Evolutionary conservation across 2,329 filamentous ascomycete species (phyloP).

Genomic region (Colletotrichum destructivum): DNA sequence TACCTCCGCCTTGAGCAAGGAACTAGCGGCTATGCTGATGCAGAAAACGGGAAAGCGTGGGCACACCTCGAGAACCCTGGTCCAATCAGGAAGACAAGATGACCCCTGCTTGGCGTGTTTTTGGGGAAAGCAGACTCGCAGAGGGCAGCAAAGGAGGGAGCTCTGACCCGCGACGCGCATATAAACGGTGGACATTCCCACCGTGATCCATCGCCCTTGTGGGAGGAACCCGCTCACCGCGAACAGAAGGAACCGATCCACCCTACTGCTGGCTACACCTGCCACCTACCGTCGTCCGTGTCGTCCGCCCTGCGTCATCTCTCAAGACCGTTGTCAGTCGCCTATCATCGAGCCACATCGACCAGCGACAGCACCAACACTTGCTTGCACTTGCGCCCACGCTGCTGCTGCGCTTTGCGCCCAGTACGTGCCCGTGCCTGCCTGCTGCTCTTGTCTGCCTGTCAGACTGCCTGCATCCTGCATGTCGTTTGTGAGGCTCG

Average conservation of each 20-base stretch:
- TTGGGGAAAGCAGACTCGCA: constrained; percentile 14
- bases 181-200: constrained; percentile 65
- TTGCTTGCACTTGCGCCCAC: neutral
- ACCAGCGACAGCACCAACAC: neutral
- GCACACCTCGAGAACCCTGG: constrained; percentile 15
- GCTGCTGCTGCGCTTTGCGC: neutral
- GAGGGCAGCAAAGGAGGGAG: constrained; percentile 31
- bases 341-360: neutral
- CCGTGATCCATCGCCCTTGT: constrained; percentile 45
- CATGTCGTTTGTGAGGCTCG: constrained; percentile 6
- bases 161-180: constrained; percentile 56
- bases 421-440: neutral
- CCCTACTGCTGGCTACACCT: constrained; percentile 29
- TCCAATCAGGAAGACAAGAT: constrained; percentile 35
- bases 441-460: constrained; percentile 1
- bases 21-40: constrained; percentile 30
- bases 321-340: neutral
- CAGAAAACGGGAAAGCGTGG: constrained; percentile 38
- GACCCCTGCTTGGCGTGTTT: constrained; percentile 27
- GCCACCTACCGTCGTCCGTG: constrained; percentile 8
- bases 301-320: neutral
- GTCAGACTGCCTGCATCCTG: constrained; percentile 13
- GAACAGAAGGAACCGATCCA: constrained; percentile 17
- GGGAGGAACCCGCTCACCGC: constrained; percentile 32
- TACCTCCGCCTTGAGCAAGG: constrained; percentile 10